Base-by-base conservation (phyloP, 1,139 yeast species). In the Groenewaldozyma auringiensis region DNA sequence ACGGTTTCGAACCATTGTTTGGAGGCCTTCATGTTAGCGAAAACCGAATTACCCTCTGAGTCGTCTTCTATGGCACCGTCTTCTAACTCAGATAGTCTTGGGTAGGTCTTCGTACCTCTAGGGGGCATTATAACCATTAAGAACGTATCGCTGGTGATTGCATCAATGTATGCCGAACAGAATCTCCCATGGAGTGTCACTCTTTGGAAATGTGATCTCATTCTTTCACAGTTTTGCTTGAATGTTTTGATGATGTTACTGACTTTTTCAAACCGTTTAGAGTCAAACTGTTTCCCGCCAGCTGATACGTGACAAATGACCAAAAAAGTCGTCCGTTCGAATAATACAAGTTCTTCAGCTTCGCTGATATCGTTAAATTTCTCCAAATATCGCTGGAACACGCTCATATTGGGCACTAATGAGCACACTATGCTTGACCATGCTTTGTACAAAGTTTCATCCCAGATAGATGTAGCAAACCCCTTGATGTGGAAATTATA, bases 341-440 rank as follows among this genome's bases (percentile, higher is more conserved):
- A 92, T 45, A 92, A 65, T 8, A 92, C 88, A 45, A 89, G 88
- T 60, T 92, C 97, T 56, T 84, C 86, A 0, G 96, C 96, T 53
- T 84, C 84, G 50, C 89, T 69, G 18, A 86, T 77, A 22, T 76
- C 71, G 54, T 89, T 87, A 61, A 92, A 78, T 57, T 81, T 82
- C 43, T 81, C 68, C 51, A 92, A 69, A 60, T 86, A 85, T 50
- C 78, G 77, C 63, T 89, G 92, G 61, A 88, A 85, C 16, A 79
- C 67, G 43, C 79, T 75, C 78, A 92, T 89, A 61, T 94, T 92
- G 8, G 98, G 97, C 50, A 92, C 89, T 55, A 92, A 72, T 2
- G 96, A 84, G 61, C 97, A 88, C 33, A 92, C 97, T 50, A 92
- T 92, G 46, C 83, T 85, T 2, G 96, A 85, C 99, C 99, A 92